phyloP scores from a whole-genome alignment of 257 asterid genomes.

The Penstemon eatonii region DNA sequence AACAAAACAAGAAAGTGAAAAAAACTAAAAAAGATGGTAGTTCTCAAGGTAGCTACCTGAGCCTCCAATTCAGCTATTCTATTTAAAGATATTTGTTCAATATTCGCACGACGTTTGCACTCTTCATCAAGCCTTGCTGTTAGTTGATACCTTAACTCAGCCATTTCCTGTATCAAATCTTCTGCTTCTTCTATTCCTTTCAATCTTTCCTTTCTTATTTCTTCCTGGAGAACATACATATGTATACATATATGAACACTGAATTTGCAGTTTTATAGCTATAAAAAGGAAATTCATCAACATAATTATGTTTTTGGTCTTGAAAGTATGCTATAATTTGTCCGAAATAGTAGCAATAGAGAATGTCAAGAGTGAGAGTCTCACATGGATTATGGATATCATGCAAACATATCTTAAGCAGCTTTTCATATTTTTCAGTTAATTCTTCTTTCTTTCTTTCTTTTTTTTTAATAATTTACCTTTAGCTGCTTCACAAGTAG shows the following conservation, averaged over 20 bases:
- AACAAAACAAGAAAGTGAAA: not conserved
- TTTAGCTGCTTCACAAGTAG: constrained; percentile 34
- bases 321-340: not conserved
- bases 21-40: no score
- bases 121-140: constrained; percentile 83
- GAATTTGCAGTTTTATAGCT: not conserved
- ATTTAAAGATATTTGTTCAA: constrained; percentile 75
- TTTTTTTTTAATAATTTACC: no score
- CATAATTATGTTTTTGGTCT: not conserved
- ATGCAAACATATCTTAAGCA: constrained; percentile 63
- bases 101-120: constrained; percentile 75
- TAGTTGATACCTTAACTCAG: constrained; percentile 84
- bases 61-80: constrained; percentile 90
- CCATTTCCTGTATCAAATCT: constrained; percentile 97
- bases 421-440: not conserved
- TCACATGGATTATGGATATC: not conserved
- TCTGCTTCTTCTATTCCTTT: constrained; percentile 94
- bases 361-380: no score
- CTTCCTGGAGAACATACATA: constrained; percentile 52
- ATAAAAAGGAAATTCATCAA: not conserved
- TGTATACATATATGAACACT: not conserved
- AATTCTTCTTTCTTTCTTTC: no score
- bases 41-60: constrained; percentile 47
- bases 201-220: constrained; percentile 57
- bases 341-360: not conserved